Base-by-base conservation (phyloP, 805 yeast species). In the Nakazawaea peltata region DNA sequence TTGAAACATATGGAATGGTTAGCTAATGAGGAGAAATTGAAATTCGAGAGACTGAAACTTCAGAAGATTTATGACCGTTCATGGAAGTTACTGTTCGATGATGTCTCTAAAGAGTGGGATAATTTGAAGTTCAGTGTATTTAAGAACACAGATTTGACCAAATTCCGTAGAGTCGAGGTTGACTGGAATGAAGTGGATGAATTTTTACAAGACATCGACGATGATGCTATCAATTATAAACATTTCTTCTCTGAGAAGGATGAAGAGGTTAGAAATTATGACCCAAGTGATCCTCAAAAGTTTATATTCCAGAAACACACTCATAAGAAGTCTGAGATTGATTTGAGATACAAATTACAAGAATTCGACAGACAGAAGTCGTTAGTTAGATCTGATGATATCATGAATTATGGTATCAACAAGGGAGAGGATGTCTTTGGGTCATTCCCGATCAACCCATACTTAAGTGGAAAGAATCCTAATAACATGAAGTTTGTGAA, bases 1-100 rank as follows among this genome's bases (percentile, higher is more conserved):
- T 65, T 87, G 57, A 72, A 74, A 54, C 83, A 80, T 48, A 80
- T 81, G 87, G 85, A 80, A 51, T 80, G 87, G 86, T 72, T 81
- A 81, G 88, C 87, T 1, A 70, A 76, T 48, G 87, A 81, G 54
- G 88, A 81, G 50, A 66, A 70, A 22, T 69, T 81, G 45, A 73
- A 69, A 47, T 57, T 69, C 36, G 84, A 80, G 51, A 75, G 74
- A 47, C 74, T 74, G 26, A 76, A 75, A 56, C 69, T 77, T 41
- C 75, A 73, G 52, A 78, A 69, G 47, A 74, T 79, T 30, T 81
- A 79, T 54, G 76, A 78, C 44, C 75, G 70, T 48, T 77, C 80
- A 19, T 87, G 94, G 94, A 73, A 70, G 44, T 67, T 72, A 40
- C 94, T 92, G 3, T 87, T 81, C 52, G 84, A 78, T 43, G 90